Base-by-base conservation (phyloP, 2,329 filamentous ascomycete species). In the Talaromyces islandicus region DNA sequence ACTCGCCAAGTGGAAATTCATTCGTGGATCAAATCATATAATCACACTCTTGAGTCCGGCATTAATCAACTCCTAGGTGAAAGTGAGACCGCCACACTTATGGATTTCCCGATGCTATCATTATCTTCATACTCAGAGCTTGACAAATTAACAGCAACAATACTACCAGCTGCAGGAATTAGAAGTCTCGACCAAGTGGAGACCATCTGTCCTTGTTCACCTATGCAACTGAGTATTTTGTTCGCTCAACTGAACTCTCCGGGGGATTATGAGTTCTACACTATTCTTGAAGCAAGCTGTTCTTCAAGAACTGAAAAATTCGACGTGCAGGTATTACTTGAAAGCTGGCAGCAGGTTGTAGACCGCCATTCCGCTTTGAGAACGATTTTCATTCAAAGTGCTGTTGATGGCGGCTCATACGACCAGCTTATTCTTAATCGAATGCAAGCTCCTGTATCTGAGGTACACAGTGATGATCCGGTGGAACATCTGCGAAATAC, bases 141-240 rank as follows among this genome's bases (percentile, higher is more conserved):
- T 1, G 30, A 21, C 3, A 24, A 48, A 21, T 24, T 48, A 24
- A 48, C 43, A 12, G 43, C 9, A 24, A 24, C 43, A 48, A 21
- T 48, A 21, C n/a, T 48, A 11, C 43, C 43, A 48, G 43, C 43
- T 24, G 43, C 43, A 10, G 43, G 43, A 4, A 19, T 48, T 7
- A 1, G 17, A 10, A 48, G 43, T 6, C 43, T 54, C 12, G 30
- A 54, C 21, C 38, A 56, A 2, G 41, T 58, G 9, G 56, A 53
- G 46, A 30, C 48, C 24, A 48, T 32, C 19, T 51, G 35, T 25
- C 29, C 41, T 4, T 50, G 43, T 10, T 57, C 56, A 9, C 56
- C 56, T 11, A 57, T 57, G 46, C 56, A 57, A 48, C 14, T 51
- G 46, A 48, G 56, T 51, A 32, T 57, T 11, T 27, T 57, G 7